Evolutionary conservation across 2,329 filamentous ascomycete species (phyloP), one percentile per base, ranked within the genome.

Genomic region (Penicillium polonicum): DNA sequence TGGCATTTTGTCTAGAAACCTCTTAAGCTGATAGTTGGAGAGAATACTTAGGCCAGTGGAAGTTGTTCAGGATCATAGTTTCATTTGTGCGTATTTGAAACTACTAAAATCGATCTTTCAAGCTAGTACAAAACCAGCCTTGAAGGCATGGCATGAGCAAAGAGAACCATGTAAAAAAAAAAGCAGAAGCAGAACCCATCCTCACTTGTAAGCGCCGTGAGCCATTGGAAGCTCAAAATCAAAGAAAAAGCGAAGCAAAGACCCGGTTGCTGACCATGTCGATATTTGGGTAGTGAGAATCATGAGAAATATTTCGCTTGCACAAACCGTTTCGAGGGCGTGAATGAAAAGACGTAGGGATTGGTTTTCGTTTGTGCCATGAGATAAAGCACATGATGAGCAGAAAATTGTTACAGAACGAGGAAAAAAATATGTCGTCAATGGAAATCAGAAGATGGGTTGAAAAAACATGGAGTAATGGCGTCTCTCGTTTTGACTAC

Each of bases 401-500:
- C 7, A 36, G 17, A 21, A 57, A 43, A 62, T 43, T 66, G 60
- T 59, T 67, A 63, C 63, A 65, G 52, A 56, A 45, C 25, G 42
- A 45, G 52, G 44, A 55, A 57, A 35, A 57, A 35, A 35, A 21
- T 15, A 51, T 52, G 42, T 43, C 39, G 44, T 55, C 48, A 53
- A 48, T 45, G 44, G 42, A 43, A 41, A 46, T 25, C 19, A 9
- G 33, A 46, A 52, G n/a, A 49, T 36, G 25, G 23, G 17, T 36
- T 38, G 48, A 52, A 23, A n/a, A 36, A n/a, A 21, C 9, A 42
- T 23, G 1, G 38, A 23, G 48, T 48, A 8, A 52, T 21, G 19
- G 17, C 29, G 33, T 23, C 31, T 23, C 13, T 31, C 25, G 17
- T 12, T 15, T n/a, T 12, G 39, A 65, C 78, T 85, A 99, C 94